Evolutionary conservation across 148 eudicot species (phyloP), one percentile per base, ranked within the genome.

Genomic region (Chenopodium berlandieri): DNA sequence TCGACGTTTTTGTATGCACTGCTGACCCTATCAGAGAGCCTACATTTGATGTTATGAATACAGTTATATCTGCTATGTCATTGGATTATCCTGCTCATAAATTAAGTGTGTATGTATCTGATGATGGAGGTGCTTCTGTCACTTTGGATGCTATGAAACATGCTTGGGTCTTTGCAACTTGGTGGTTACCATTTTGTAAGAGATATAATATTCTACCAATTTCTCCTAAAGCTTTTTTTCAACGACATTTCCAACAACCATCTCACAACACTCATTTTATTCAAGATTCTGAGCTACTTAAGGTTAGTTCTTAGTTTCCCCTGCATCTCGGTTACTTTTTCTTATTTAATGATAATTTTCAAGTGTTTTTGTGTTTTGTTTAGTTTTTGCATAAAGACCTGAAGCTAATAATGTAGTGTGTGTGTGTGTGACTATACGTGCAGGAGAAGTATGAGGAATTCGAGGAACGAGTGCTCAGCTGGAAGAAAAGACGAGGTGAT

Each of bases 1-100:
- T 91, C 4, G 91, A 91, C 13, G 91, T 91, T 64, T 89, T 91
- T 63, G 34, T 91, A 76, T 91, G 90, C 87, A 91, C 93, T 1
- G 91, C 87, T 32, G 93, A 91, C 54, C 87, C 91, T 2, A 58
- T 37, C 11, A 91, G 81, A 73, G 93, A 91, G 79, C 93, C 93
- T 25, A 75, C 89, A 0, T 7, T 88, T 16, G 88, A 82, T 44
- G 93, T 89, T 19, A 88, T 91, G 90, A 91, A 89, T 82, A 91
- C 93, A 44, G 91, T 91, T n/a, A 78, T 91, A 70, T 91, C 93
- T 3, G 90, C 90, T 4, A 89, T 91, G 91, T 78, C 84, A 0
- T 73, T 91, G 71, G 93, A 91, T 74, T 91, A 91, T 50, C 91
- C 93, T 31, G 64, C 81, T 30, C 73, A 86, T 16, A 89, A 89